Base-by-base conservation (phyloP, 228 moss, liverwort and hornwort species). In the Sphagnum magellanicum region DNA sequence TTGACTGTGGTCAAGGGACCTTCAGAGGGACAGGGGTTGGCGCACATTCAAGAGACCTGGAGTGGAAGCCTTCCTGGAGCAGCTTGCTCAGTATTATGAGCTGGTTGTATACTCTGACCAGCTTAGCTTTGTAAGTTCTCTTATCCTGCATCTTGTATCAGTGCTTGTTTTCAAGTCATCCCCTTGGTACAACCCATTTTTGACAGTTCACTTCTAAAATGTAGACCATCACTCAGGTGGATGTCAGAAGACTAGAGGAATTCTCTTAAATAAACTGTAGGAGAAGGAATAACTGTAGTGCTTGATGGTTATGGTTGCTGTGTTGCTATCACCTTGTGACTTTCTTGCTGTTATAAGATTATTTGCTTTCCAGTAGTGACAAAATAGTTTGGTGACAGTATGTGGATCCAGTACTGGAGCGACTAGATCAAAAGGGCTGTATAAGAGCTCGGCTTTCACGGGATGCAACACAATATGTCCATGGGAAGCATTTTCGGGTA, bases 11-110 rank as follows among this genome's bases (percentile, higher is more conserved):
- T 32, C 32, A 32, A 32, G 32, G 32, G 32, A 32, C 53, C 16
- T 66, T 60, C 90, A 98, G 98, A 90, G 98, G 58, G 98, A 98
- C 79, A 92, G 94, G 72, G 98, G 98, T 59, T 98, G 98, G 98
- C 78, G 98, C 58, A 98, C 98, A 13, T 98, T 98, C 59, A 98
- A 98, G 76, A 78, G 98, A 72, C 98, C 98, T 72, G 98, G 98
- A 73, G 98, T 92, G 9, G 98, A 98, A 67, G 87, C 91, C 48
- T 98, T 98, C 68, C 67, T 98, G 83, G 98, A 98, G 74, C 98
- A 98, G 80, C 87, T 98, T 47, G 94, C 92, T 67, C 98, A 93
- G 77, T 92, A 92, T 53, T 98, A 98, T 63, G 98, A 98, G 81
- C 70, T 98, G 63, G 89, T 98, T 61, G 86, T 98, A 49, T 98